Evolutionary conservation across 768 basidiomycete species (phyloP), one percentile per base, ranked within the genome.

Genomic region (Pholiota conissans): DNA sequence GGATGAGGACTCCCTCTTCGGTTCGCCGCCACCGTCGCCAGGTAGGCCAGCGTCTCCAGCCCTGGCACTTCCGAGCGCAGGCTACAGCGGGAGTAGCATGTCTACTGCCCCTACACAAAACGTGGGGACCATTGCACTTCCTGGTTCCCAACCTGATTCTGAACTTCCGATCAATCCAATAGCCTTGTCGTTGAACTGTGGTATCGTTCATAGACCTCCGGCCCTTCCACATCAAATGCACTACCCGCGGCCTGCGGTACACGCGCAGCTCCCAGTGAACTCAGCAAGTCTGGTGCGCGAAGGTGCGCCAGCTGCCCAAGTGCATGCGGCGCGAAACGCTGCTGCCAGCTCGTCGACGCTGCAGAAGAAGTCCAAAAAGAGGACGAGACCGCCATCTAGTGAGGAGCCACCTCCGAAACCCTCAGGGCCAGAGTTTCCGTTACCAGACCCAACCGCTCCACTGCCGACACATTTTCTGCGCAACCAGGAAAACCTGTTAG

Each of bases 101-200:
- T 61, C 62, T 56, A 61, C 65, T 66, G 65, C 66, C 73, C 73
- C 76, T 74, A 75, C 80, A 86, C 81, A 89, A 89, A 91, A 93
- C 84, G 91, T 93, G 90, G 90, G 90, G 90, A 88, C 90, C 89
- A 91, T 91, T 92, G 91, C 91, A 92, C 91, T 92, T 90, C 89
- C 89, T 91, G 91, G 90, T 84, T 90, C 89, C 90, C 90, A 89
- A 79, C 80, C 77, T 74, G 79, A 78, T 89, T 89, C 89, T 91
- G 88, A 92, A 91, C 81, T 86, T 76, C 82, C 89, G 76, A 81
- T 87, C 79, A 76, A 84, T 79, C 85, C 86, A 84, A 73, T 87
- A 90, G 89, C 84, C 79, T 81, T 79, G 76, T 79, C 81, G 72
- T 75, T 79, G 74, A 79, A 73, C 65, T 71, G 70, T 70, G 70